Conservation (phyloP, 2,329 filamentous ascomycete species). For the Paracoccidioides brasiliensis region DNA sequence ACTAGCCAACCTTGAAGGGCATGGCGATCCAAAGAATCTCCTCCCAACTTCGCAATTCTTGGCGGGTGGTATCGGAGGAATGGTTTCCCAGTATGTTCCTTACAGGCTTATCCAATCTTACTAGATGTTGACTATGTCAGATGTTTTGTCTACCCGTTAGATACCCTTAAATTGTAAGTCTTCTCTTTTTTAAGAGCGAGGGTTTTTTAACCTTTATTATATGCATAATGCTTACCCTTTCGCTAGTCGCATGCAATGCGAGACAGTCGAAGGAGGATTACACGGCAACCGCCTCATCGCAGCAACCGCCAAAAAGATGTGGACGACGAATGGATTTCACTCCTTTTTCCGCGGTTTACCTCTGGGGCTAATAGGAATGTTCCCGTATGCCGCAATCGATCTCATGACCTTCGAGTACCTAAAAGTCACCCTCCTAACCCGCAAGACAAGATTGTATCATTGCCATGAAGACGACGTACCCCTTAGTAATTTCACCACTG, state of each 20-base stretch:
- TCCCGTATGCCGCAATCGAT: constrained; percentile 94
- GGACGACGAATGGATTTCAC: constrained; percentile 56
- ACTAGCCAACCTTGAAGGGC: constrained; percentile 76
- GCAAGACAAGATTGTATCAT: constrained; percentile 54
- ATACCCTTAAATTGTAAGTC: constrained; percentile 50
- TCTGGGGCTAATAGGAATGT: constrained; percentile 91
- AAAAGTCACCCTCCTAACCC: constrained; percentile 58
- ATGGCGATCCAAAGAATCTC: constrained; percentile 66
- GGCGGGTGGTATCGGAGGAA: constrained; percentile 80
- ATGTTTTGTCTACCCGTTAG: constrained; percentile 87
- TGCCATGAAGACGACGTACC: constrained; percentile 72
- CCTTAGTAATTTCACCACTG: constrained; percentile 71
- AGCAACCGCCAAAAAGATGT: constrained; percentile 79
- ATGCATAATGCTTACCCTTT: constrained; percentile 5
- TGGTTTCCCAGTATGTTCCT: constrained; percentile 67
- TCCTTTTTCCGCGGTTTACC: constrained; percentile 85
- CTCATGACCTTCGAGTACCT: constrained; percentile 90
- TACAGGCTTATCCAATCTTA: neutral
- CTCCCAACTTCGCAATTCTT: constrained; percentile 78
- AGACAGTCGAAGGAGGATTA: constrained; percentile 74
- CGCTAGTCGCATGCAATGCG: constrained; percentile 73
- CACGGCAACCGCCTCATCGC: constrained; percentile 71
- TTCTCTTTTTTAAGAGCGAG: too few relatives aligned
- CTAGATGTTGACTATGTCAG: constrained; percentile 26
- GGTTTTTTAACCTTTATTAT: constrained; percentile 2